phyloP scores from a whole-genome alignment of 2,329 filamentous ascomycete genomes.

The Calonectria hongkongensis region DNA sequence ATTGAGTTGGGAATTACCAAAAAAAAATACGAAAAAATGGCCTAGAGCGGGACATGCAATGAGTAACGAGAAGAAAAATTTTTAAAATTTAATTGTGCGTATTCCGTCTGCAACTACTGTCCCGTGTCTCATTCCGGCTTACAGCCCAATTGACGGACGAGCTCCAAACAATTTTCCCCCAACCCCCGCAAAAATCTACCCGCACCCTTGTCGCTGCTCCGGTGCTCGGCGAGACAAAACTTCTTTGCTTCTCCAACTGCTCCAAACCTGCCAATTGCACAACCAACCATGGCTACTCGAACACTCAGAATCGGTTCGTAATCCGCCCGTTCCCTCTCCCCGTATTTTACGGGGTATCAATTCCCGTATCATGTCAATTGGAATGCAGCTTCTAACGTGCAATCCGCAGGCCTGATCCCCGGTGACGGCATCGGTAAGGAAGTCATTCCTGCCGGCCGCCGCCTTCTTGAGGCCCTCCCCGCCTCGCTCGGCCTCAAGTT shows the following conservation, averaged over 20 bases:
- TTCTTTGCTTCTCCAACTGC: slow-evolving; percentile 43
- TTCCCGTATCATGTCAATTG: slow-evolving; percentile 7
- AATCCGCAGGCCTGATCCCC: slow-evolving; percentile 88
- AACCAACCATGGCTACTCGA: slow-evolving; percentile 62
- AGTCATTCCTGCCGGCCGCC: slow-evolving; percentile 95
- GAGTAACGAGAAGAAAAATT: too few species aligned
- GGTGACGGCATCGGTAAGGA: slow-evolving; percentile 99
- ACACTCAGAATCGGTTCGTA: slow-evolving; percentile 64
- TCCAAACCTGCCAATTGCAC: slow-evolving; percentile 49
- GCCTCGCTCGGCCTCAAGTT: slow-evolving; percentile 94
- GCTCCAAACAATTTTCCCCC: not conserved
- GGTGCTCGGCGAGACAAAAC: slow-evolving; percentile 54
- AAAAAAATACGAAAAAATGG: too few species aligned
- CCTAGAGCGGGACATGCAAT: too few species aligned
- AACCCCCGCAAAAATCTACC: slow-evolving; percentile 13
- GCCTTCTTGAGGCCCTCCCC: slow-evolving; percentile 93
- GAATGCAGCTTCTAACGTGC: not conserved
- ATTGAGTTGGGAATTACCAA: too few species aligned
- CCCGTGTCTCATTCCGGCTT: not conserved
- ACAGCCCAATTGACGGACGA: not conserved
- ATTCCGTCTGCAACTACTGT: not conserved
- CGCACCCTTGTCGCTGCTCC: slow-evolving; percentile 44
- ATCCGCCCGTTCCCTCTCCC: not conserved
- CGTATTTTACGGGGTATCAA: not conserved
- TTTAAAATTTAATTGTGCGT: not conserved